Conservation (phyloP, 306 rosid species). For the Vigna nakashimae region DNA sequence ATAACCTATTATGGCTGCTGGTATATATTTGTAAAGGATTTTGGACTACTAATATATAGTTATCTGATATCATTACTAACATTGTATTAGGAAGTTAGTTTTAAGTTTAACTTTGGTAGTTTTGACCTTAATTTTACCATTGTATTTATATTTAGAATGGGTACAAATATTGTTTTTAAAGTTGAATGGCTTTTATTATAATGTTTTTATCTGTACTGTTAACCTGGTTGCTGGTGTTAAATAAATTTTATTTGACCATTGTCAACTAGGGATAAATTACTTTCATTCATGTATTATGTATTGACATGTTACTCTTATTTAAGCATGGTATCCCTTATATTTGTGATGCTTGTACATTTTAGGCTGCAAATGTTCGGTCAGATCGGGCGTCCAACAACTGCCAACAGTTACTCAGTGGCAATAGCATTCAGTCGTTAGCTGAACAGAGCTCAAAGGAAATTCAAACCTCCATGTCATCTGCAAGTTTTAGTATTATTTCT, state of each 20-base stretch:
- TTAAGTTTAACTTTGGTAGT: not conserved
- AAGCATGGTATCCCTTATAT: constrained; percentile 1
- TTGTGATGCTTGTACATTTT: constrained; percentile 39
- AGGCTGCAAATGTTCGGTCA: constrained; percentile 89
- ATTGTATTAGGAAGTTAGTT: too few species aligned
- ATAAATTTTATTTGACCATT: constrained; percentile 19
- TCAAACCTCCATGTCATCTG: constrained; percentile 65
- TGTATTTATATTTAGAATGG: not conserved
- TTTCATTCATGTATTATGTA: not conserved
- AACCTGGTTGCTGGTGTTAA: not conserved
- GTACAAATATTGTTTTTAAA: not conserved
- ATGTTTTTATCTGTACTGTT: constrained; percentile 8
- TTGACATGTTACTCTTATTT: constrained; percentile 16
- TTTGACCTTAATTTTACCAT: not conserved
- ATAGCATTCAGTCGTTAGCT: constrained; percentile 53
- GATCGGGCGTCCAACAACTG: constrained; percentile 63
- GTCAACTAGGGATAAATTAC: not conserved
- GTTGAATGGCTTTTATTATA: not conserved
- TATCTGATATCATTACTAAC: too few species aligned
- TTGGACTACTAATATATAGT: too few species aligned
- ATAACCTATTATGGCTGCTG: too few species aligned
- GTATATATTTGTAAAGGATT: too few species aligned
- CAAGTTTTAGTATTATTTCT: constrained; percentile 53
- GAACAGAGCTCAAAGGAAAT: constrained; percentile 74
- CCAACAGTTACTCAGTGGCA: constrained; percentile 60